phyloP scores from a whole-genome alignment of 2,329 filamentous ascomycete genomes.

The Colletotrichum sp. region DNA sequence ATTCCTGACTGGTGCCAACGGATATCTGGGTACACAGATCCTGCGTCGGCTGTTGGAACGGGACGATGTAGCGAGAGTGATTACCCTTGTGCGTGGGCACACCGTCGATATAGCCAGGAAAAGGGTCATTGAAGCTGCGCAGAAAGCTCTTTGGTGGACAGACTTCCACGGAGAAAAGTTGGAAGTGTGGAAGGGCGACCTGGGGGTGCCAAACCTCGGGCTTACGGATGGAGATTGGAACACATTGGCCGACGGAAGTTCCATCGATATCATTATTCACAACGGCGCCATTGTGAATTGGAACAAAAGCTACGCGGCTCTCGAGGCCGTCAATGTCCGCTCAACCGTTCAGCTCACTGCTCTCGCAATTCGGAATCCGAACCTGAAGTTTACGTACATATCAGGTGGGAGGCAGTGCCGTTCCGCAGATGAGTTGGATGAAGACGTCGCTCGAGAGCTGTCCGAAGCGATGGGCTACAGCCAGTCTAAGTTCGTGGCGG shows the following conservation, averaged over 20 bases:
- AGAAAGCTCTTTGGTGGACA: constrained; percentile 1
- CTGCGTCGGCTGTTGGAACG: neutral
- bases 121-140: neutral
- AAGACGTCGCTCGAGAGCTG: neutral
- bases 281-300: constrained; percentile 6
- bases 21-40: constrained; percentile 6
- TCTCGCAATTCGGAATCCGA: neutral
- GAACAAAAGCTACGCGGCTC: constrained; percentile 7
- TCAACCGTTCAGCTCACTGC: neutral
- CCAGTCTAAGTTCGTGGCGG: constrained; percentile 28
- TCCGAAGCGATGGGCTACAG: constrained; percentile 23
- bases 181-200: neutral
- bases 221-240: neutral
- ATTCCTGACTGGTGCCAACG: constrained; percentile 1
- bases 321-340: neutral
- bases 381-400: neutral
- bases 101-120: neutral
- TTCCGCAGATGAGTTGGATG: neutral
- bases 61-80: neutral
- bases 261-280: neutral
- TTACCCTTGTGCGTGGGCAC: neutral
- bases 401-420: constrained; percentile 7
- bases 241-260: neutral
- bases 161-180: neutral
- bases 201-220: neutral